Conservation (phyloP, 768 basidiomycete genomes). For the Rhodosporidiobolus odoratus region DNA sequence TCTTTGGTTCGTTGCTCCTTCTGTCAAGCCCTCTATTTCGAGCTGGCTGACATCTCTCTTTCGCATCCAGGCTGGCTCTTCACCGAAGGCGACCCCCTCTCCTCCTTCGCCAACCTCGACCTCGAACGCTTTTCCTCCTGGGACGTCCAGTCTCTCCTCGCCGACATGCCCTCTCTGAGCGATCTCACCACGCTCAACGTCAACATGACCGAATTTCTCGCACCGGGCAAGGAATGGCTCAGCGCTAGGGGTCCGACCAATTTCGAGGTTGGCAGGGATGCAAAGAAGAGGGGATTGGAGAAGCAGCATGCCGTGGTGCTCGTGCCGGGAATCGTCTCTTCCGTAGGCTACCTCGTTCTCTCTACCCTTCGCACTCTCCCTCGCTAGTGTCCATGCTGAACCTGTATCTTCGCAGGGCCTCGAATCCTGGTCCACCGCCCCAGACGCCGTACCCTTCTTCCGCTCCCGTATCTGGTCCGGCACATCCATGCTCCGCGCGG, state of each 20-base stretch:
- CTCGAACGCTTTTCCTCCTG: slow-evolving; percentile 19
- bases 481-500: slow-evolving; percentile 66
- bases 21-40: no score
- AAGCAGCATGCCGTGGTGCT: slow-evolving; percentile 42
- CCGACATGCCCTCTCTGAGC: slow-evolving; percentile 30
- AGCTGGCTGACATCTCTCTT: neutral
- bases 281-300: slow-evolving; percentile 19
- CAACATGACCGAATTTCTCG: slow-evolving; percentile 25
- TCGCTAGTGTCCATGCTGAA: neutral
- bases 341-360: slow-evolving; percentile 11
- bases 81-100: slow-evolving; percentile 32
- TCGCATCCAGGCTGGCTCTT: slow-evolving; percentile 19
- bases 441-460: slow-evolving; percentile 81
- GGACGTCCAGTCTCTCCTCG: slow-evolving; percentile 27
- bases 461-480: slow-evolving; percentile 66
- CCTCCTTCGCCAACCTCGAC: slow-evolving; percentile 20
- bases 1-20: slow-evolving; percentile 6
- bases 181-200: neutral
- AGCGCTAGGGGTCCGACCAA: slow-evolving; percentile 5
- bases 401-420: slow-evolving; percentile 52
- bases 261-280: slow-evolving; percentile 40
- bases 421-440: slow-evolving; percentile 88
- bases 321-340: slow-evolving; percentile 40
- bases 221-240: slow-evolving; percentile 35
- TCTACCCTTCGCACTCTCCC: neutral